Base-by-base conservation (phyloP, 1,284 basidiomycete genomes). In the Moesziomyces parantarcticus region DNA sequence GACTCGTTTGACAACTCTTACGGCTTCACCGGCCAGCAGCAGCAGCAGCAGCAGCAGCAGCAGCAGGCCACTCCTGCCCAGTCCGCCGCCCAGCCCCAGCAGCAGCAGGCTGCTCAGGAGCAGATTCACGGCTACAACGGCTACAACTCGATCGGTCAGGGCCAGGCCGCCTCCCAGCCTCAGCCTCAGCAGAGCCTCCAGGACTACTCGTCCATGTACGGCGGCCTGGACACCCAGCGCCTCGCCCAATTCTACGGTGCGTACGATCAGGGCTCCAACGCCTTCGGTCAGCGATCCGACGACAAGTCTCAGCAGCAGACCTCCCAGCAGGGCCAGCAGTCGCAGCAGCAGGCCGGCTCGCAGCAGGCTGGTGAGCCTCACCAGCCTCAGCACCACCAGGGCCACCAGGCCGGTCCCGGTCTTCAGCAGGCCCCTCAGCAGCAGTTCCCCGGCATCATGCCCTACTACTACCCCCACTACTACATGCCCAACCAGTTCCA, bases 401-500 rank as follows among this genome's bases (percentile, higher is more conserved):
- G 46, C 50, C 76, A 72, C 67, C 78, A 70, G 50, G 60, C 71
- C 18, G 64, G 58, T 40, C 69, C 69, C 22, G 68, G 64, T 29
- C 55, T 72, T 16, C 76, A 70, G 57, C 76, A 75, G 55, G 73
- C 74, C 44, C 76, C 75, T 36, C 69, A 69, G 51, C 79, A 81
- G 76, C 78, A 75, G 40, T 83, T 75, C 77, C 77, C 80, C 9
- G 78, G 79, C 53, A 72, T 83, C 62, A 80, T 82, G 79, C 82
- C 82, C 20, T 81, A 81, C 72, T 83, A 83, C 78, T 83, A 83
- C 67, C 80, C 81, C 13, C 79, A 79, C 54, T 83, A 83, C 79
- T 83, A 83, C 73, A 74, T 82, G 72, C 81, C 80, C 32, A 80
- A 79, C 75, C 82, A 83, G 65, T 83, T 83, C 79, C 81, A 82